Evolutionary conservation across 1,139 yeast species (phyloP).

Genomic region (Pichia sp.): DNA sequence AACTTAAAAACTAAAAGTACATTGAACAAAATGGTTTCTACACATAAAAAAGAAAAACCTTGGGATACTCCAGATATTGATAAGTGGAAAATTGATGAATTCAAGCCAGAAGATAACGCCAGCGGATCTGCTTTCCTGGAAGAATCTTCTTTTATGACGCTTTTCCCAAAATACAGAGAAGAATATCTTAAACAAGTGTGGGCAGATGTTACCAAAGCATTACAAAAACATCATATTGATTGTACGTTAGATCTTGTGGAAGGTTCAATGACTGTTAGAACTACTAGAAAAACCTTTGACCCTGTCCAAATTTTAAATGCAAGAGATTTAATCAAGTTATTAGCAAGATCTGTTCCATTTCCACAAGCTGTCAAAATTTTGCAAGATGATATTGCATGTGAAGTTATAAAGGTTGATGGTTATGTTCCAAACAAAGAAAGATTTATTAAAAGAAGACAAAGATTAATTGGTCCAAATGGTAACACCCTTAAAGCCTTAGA

Average conservation of each 20-base stretch:
- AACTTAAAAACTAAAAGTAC: neutral
- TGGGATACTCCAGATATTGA: slow-evolving; percentile 97
- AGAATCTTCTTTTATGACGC: slow-evolving; percentile 89
- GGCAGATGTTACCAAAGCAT: slow-evolving; percentile 83
- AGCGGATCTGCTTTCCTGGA: slow-evolving; percentile 87
- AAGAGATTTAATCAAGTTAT: slow-evolving; percentile 84
- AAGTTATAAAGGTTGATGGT: slow-evolving; percentile 90
- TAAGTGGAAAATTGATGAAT: slow-evolving; percentile 87
- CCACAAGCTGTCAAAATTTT: slow-evolving; percentile 92
- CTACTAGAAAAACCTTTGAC: slow-evolving; percentile 91
- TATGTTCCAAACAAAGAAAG: slow-evolving; percentile 86
- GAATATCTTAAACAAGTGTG: slow-evolving; percentile 81
- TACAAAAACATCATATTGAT: slow-evolving; percentile 66
- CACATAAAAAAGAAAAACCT: slow-evolving; percentile 91
- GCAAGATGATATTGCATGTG: slow-evolving; percentile 92
- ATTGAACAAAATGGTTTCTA: slow-evolving; percentile 62
- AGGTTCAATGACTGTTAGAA: slow-evolving; percentile 95
- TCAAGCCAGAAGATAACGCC: slow-evolving; percentile 81
- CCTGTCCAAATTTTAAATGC: slow-evolving; percentile 94
- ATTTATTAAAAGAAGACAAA: slow-evolving; percentile 90
- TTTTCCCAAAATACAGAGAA: slow-evolving; percentile 96
- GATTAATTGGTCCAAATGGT: slow-evolving; percentile 95
- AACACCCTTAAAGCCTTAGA: slow-evolving; percentile 94
- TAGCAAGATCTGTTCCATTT: slow-evolving; percentile 95
- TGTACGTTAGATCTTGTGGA: slow-evolving; percentile 88